Evolutionary conservation across 192 early-diverging fungal species (phyloP).

Genomic region (Spizellomyces sp.): DNA sequence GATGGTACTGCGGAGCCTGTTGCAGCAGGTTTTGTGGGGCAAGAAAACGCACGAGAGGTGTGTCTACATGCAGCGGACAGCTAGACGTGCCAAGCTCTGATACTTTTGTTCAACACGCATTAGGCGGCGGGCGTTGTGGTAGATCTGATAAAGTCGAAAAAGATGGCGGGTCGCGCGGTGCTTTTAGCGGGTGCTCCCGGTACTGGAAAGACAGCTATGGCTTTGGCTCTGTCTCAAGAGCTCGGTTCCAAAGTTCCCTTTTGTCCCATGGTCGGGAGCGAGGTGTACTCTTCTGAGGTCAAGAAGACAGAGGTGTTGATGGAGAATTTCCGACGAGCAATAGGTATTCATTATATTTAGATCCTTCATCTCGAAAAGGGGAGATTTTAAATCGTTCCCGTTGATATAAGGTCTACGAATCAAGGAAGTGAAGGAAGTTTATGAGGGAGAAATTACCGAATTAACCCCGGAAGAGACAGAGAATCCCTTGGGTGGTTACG

Average conservation of each 20-base stretch:
- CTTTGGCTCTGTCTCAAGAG: constrained; percentile 94
- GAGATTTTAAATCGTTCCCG: not conserved
- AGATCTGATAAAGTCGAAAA: constrained; percentile 92
- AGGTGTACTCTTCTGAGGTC: constrained; percentile 96
- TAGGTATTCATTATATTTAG: constrained; percentile 53
- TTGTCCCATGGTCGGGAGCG: constrained; percentile 98
- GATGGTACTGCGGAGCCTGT: constrained; percentile 88
- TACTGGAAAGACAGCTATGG: constrained; percentile 98
- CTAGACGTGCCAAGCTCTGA: not conserved
- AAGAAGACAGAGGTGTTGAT: constrained; percentile 99
- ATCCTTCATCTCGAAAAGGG: not conserved
- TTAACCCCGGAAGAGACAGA: constrained; percentile 97
- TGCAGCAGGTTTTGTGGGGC: constrained; percentile 94
- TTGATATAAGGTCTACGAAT: constrained; percentile 66
- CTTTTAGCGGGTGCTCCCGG: constrained; percentile 95
- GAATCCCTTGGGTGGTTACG: constrained; percentile 97
- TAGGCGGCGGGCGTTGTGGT: constrained; percentile 92
- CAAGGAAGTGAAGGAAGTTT: constrained; percentile 99
- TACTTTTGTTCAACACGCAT: too few species aligned
- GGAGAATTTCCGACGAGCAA: constrained; percentile 98
- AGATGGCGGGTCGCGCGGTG: constrained; percentile 96
- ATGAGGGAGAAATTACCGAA: constrained; percentile 98
- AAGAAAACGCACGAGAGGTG: constrained; percentile 94
- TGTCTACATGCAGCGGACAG: not conserved
- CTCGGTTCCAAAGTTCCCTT: constrained; percentile 98